These are phyloP conservation scores for Geotrichum histeridarum DNA, from an alignment of 1,139 yeast species.

Conservation along the genomic window DNA sequence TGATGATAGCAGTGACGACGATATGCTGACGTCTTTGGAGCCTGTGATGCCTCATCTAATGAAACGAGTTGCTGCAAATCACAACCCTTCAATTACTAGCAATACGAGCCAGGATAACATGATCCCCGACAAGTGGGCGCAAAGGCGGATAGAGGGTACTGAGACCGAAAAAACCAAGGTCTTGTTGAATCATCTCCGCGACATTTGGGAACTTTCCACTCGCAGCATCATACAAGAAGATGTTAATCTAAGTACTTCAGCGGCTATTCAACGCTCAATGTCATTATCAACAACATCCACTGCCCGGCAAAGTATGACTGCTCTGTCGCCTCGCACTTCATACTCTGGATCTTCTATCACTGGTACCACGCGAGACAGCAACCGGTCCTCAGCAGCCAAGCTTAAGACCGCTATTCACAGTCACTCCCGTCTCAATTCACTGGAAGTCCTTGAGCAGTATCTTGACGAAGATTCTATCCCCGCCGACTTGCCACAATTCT, in stretches of 20 bases:
- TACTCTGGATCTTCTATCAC: neutral
- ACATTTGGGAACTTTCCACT: constrained; percentile 27
- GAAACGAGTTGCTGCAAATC: neutral
- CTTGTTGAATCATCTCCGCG: constrained; percentile 26
- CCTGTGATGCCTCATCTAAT: constrained; percentile 20
- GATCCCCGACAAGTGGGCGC: constrained; percentile 25
- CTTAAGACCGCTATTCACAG: constrained; percentile 1
- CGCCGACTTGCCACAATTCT: constrained; percentile 7
- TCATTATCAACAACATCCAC: neutral
- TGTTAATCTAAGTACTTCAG: neutral
- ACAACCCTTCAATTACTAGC: neutral
- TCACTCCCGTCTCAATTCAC: constrained; percentile 7
- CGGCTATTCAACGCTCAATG: constrained; percentile 4
- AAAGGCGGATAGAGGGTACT: constrained; percentile 22
- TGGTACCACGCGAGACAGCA: neutral
- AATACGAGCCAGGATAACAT: constrained; percentile 7
- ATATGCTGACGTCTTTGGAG: constrained; percentile 28
- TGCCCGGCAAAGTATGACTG: neutral
- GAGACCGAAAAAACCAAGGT: constrained; percentile 26
- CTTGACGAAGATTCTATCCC: constrained; percentile 19
- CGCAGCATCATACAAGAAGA: neutral
- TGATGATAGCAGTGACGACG: constrained; percentile 28
- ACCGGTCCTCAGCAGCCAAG: neutral
- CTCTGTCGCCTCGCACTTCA: constrained; percentile 2
- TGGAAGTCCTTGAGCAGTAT: constrained; percentile 25